A percentile compares a stretch with the other conserved stretches of the same genome.
These are phyloP conservation scores for Epichloe baconii DNA, from an alignment of 2,329 filamentous ascomycete species.

Conservation along the genomic window DNA sequence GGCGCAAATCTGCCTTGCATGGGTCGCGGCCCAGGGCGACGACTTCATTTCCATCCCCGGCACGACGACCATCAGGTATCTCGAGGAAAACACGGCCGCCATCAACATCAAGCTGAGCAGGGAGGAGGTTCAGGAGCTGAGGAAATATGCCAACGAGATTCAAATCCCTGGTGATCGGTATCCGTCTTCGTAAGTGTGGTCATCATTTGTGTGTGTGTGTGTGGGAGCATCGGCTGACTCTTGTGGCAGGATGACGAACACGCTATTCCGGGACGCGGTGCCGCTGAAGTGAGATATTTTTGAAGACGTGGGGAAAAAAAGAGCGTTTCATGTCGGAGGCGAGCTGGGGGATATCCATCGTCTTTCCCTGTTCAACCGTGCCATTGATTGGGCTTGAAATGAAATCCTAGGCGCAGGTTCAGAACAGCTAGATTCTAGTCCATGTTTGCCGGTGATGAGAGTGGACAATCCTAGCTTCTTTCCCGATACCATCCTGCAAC, in stretches of 20 bases:
- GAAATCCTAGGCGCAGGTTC: no score
- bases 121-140: slow-evolving; percentile 23
- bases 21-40: slow-evolving; percentile 46
- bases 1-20: slow-evolving; percentile 47
- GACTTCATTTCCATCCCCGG: slow-evolving; percentile 47
- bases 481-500: no score
- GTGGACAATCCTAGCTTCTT: no score
- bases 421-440: no score
- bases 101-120: slow-evolving; percentile 18
- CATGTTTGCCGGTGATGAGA: no score
- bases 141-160: slow-evolving; percentile 15
- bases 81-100: slow-evolving; percentile 32
- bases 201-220: neutral
- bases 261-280: neutral
- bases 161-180: slow-evolving; percentile 16
- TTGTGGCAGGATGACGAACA: neutral
- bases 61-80: slow-evolving; percentile 32
- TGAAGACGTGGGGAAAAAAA: neutral
- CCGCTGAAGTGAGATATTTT: neutral
- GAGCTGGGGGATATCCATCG: no score
- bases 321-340: no score
- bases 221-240: neutral
- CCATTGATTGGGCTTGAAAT: no score
- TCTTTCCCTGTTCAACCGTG: no score
- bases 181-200: slow-evolving; percentile 5